Evolutionary conservation across 805 yeast species (phyloP).

Genomic region (Phaffomyces antillensis): DNA sequence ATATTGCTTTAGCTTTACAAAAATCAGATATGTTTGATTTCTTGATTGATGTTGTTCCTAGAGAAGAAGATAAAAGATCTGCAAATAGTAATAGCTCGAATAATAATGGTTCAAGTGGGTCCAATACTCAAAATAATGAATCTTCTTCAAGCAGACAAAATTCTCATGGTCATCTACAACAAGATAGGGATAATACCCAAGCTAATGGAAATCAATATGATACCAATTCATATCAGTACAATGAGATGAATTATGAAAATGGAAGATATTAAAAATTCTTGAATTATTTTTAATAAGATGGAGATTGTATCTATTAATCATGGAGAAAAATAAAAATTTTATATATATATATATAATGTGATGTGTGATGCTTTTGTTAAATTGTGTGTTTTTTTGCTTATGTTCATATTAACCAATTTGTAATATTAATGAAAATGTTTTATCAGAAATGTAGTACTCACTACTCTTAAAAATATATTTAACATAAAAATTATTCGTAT

Average conservation of each 20-base stretch:
- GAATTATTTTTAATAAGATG: neutral
- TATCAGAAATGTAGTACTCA: too few relatives aligned
- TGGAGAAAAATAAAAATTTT: too few relatives aligned
- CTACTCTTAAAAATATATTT: too few relatives aligned
- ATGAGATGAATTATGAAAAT: slow-evolving; percentile 4
- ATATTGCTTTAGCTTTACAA: slow-evolving; percentile 91
- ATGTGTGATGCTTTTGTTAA: too few relatives aligned
- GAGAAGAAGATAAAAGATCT: slow-evolving; percentile 53
- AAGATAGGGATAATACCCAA: neutral
- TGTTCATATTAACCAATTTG: neutral
- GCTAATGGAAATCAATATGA: neutral
- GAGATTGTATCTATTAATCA: too few relatives aligned
- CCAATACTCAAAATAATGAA: neutral
- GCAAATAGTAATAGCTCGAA: neutral
- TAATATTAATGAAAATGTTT: neutral
- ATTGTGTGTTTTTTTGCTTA: neutral
- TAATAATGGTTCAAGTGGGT: neutral
- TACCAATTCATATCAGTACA: neutral
- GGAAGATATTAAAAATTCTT: neutral
- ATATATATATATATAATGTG: too few relatives aligned
- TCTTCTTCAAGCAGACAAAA: neutral
- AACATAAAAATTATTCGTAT: too few relatives aligned
- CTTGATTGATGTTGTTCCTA: slow-evolving; percentile 89
- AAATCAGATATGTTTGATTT: slow-evolving; percentile 97
- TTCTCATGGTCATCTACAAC: neutral